Evolutionary conservation across 2,329 filamentous ascomycete species (phyloP).

Genomic region (Pseudogymnoascus sp.): DNA sequence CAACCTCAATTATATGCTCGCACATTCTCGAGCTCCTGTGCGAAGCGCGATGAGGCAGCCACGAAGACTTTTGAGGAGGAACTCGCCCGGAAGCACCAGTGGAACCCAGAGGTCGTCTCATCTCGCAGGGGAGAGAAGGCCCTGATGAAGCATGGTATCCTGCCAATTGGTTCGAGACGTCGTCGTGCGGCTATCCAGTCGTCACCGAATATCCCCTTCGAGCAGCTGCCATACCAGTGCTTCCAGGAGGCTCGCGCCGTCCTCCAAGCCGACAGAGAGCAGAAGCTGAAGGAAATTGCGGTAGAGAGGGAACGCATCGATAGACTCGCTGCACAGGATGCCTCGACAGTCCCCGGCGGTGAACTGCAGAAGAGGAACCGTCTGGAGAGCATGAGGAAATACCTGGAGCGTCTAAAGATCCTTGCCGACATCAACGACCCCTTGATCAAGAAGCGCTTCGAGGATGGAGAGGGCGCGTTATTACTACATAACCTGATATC

Average conservation of each 20-base stretch:
- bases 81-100: conserved; percentile 32
- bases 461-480: conserved; percentile 74
- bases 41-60: conserved; percentile 28
- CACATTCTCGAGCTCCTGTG: conserved; percentile 26
- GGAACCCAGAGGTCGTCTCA: conserved; percentile 63
- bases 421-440: conserved; percentile 93
- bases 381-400: conserved; percentile 60
- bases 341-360: conserved; percentile 52
- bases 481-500: not conserved
- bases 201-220: conserved; percentile 66
- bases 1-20: conserved; percentile 23
- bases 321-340: conserved; percentile 52
- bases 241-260: conserved; percentile 93
- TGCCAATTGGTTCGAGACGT: conserved; percentile 76
- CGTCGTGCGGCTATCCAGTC: conserved; percentile 65
- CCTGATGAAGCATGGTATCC: conserved; percentile 59
- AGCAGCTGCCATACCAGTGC: conserved; percentile 91
- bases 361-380: conserved; percentile 57
- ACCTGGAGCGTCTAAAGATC: conserved; percentile 76
- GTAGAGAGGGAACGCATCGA: conserved; percentile 61
- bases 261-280: conserved; percentile 66
- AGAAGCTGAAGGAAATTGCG: conserved; percentile 70
- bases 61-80: conserved; percentile 29
- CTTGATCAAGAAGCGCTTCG: conserved; percentile 83
- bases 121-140: conserved; percentile 56